phyloP scores from a whole-genome alignment of 1,284 basidiomycete species.

The Ustilago bromivora region DNA sequence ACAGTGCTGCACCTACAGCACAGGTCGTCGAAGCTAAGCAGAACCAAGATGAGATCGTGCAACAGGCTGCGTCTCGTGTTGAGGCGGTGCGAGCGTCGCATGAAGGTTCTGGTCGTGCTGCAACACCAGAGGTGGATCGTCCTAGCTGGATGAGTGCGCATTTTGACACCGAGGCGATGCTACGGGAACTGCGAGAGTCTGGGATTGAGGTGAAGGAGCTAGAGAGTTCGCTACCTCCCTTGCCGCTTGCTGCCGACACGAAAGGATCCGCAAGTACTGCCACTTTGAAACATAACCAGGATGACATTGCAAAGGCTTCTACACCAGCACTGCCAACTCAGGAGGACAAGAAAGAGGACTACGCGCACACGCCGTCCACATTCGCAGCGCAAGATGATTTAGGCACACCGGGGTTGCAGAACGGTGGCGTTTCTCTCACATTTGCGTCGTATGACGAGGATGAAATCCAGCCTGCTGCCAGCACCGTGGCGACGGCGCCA shows the following conservation, averaged over 20 bases:
- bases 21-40: constrained; percentile 37
- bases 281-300: background rate
- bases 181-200: constrained; percentile 60
- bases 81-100: constrained; percentile 40
- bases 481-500: background rate
- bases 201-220: constrained; percentile 64
- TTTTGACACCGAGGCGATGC: constrained; percentile 61
- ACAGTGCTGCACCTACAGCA: constrained; percentile 3
- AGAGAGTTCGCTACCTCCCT: constrained; percentile 59
- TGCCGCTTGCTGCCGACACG: constrained; percentile 35
- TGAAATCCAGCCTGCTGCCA: constrained; percentile 25
- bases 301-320: background rate
- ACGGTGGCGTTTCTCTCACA: constrained; percentile 49
- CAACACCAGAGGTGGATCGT: constrained; percentile 47
- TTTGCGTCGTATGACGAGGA: constrained; percentile 56
- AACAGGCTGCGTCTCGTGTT: constrained; percentile 36
- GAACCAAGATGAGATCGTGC: constrained; percentile 38
- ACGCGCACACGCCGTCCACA: background rate
- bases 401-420: constrained; percentile 1
- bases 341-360: background rate
- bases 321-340: background rate
- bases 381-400: background rate
- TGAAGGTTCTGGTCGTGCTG: constrained; percentile 22
- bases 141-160: constrained; percentile 42
- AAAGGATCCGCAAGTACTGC: background rate